Conservation (phyloP, 106 monocot species). For the Phalaenopsis aphrodite region DNA sequence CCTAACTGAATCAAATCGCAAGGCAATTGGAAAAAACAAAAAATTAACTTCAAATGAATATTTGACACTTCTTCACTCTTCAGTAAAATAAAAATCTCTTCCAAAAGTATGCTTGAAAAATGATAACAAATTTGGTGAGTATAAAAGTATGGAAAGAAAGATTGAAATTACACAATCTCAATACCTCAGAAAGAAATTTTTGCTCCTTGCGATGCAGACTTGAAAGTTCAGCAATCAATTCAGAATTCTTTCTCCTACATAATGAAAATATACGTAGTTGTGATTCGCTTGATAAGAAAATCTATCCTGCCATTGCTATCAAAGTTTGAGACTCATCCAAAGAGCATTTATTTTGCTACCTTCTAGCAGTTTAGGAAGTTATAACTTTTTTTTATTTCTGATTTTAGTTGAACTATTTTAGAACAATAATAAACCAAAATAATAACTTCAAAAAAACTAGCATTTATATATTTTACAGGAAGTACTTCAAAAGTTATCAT, state of each 20-base stretch:
- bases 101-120: not conserved
- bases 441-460: not conserved
- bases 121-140: not conserved
- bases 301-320: not conserved
- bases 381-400: not conserved
- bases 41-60: not conserved
- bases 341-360: not conserved
- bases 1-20: not conserved
- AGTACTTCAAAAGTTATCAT: not conserved
- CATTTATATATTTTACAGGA: not conserved
- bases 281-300: not conserved
- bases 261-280: slow-evolving; percentile 1
- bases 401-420: not conserved
- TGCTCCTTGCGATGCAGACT: slow-evolving; percentile 73
- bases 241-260: slow-evolving; percentile 79
- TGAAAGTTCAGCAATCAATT: slow-evolving; percentile 62
- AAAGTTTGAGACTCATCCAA: not conserved
- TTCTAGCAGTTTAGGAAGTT: not conserved
- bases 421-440: not conserved
- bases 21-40: not conserved
- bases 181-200: slow-evolving; percentile 72
- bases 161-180: not conserved
- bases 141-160: not conserved
- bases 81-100: not conserved
- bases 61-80: not conserved